Base-by-base conservation (phyloP, 2,329 filamentous ascomycete genomes). In the Dendrostoma leiphaemia region DNA sequence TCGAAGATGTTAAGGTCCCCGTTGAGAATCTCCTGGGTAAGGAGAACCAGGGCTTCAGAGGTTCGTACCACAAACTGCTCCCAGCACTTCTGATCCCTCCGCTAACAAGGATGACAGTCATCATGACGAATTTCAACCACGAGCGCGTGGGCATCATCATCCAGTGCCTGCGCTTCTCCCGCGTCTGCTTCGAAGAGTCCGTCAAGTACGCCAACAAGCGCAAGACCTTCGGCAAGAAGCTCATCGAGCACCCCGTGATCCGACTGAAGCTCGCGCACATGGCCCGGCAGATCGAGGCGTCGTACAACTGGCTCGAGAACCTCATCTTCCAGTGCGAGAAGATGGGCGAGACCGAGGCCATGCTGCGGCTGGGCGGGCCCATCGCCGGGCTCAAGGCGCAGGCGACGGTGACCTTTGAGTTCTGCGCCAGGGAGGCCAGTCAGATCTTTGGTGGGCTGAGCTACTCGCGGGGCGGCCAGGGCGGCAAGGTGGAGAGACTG, bases 121-220 rank as follows among this genome's bases (percentile, higher is more conserved):
- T 99, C 80, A 97, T 97, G 93, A 97, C 91, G 70, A 97, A 97
- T 82, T 97, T 97, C 81, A 97, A 97, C 83, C 94, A 97, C 80
- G 94, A 99, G 78, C 90, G 94, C 60, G 92, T 99, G 64, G 94
- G 94, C 59, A 97, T 99, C 74, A 92, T 97, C 75, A 97, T 97
- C 77, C 94, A 99, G 75, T 96, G 87, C 67, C 73, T 97, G 61
- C 91, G 94, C 67, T 97, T 99, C 83, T 87, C 90, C 40, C 91
- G 94, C 62, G 93, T 97, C 62, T 97, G 92, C 82, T 96, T 91
- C 79, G 93, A 97, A 71, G 94, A 99, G 76, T 90, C 89, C 23
- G 83, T 97, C 72, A 95, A 95, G 73, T 99, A 97, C 75, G 92
- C 91, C 59, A 90, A 94, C 84, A 99, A 99, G 85, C 90, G 94